Conservation (phyloP, 2,329 filamentous ascomycete species). For the Blastomyces percursus region DNA sequence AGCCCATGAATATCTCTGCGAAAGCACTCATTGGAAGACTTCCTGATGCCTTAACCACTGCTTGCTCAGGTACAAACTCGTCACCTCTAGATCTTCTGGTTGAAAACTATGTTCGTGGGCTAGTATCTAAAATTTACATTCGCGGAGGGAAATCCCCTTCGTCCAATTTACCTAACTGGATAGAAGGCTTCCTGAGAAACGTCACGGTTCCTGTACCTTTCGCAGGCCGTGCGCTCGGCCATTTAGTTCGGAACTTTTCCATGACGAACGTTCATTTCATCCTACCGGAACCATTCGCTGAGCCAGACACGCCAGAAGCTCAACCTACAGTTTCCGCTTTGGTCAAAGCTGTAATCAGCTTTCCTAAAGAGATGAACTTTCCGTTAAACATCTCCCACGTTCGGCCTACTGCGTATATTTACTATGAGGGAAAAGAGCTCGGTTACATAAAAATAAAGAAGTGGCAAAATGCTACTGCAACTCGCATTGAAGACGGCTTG, state of each 20-base stretch:
- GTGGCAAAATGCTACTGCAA: slow-evolving; percentile 80
- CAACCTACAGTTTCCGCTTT: slow-evolving; percentile 73
- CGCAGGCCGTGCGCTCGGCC: slow-evolving; percentile 68
- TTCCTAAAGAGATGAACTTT: slow-evolving; percentile 83
- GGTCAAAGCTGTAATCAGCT: slow-evolving; percentile 62
- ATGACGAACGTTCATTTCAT: slow-evolving; percentile 76
- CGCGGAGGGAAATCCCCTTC: slow-evolving; percentile 61
- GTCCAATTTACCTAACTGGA: slow-evolving; percentile 65
- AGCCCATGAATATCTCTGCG: slow-evolving; percentile 57
- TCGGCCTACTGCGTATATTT: slow-evolving; percentile 66
- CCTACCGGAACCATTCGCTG: slow-evolving; percentile 68
- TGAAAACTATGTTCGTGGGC: slow-evolving; percentile 68
- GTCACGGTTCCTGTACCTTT: slow-evolving; percentile 77
- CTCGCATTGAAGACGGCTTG: slow-evolving; percentile 48
- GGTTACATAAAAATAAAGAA: slow-evolving; percentile 66
- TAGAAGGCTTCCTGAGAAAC: slow-evolving; percentile 66
- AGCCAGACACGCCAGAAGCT: slow-evolving; percentile 60
- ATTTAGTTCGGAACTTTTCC: slow-evolving; percentile 78
- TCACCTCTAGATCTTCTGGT: slow-evolving; percentile 80
- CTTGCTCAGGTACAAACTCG: slow-evolving; percentile 63
- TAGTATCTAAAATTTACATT: slow-evolving; percentile 68
- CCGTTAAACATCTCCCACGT: slow-evolving; percentile 67
- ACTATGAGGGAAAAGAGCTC: slow-evolving; percentile 65
- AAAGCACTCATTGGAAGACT: slow-evolving; percentile 62
- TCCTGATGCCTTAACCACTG: slow-evolving; percentile 58